Conservation (phyloP, 495 filamentous ascomycete genomes). For the Xylaria grammica region DNA sequence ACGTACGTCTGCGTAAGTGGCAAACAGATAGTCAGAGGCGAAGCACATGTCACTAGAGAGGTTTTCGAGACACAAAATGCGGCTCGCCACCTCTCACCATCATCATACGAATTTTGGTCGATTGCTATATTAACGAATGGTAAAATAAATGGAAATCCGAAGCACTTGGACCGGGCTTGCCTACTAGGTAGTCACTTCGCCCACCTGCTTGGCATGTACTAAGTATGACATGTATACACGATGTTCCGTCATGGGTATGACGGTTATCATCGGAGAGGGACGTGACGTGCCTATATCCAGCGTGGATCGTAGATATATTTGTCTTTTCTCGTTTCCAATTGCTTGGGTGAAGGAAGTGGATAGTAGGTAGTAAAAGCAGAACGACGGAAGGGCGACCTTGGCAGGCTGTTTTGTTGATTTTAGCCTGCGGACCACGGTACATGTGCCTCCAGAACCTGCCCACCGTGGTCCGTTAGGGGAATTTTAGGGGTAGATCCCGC, state of each 20-base stretch:
- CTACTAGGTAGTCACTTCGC: not conserved
- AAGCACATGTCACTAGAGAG: too few species aligned
- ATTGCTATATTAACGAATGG: too few species aligned
- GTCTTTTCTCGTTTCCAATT: not conserved
- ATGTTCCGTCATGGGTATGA: not conserved
- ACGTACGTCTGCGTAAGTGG: not conserved
- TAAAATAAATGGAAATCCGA: not conserved
- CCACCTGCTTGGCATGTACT: constrained; percentile 6
- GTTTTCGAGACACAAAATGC: not conserved
- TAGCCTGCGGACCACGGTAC: constrained; percentile 18
- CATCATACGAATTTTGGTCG: not conserved
- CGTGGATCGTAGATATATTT: not conserved
- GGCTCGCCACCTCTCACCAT: not conserved
- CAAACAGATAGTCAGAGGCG: not conserved
- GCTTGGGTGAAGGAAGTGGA: constrained; percentile 4
- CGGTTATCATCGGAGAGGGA: constrained; percentile 5
- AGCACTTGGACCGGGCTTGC: not conserved
- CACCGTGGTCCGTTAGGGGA: constrained; percentile 8
- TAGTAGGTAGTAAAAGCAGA: too few species aligned
- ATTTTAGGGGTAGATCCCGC: constrained; percentile 16
- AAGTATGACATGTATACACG: not conserved
- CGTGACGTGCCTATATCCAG: not conserved
- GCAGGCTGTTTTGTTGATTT: not conserved
- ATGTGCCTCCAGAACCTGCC: constrained; percentile 15
- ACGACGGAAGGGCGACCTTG: not conserved